Evolutionary conservation across 1,139 yeast species (phyloP), one percentile per base, ranked within the genome.

Genomic region (Dujonia santamariae): DNA sequence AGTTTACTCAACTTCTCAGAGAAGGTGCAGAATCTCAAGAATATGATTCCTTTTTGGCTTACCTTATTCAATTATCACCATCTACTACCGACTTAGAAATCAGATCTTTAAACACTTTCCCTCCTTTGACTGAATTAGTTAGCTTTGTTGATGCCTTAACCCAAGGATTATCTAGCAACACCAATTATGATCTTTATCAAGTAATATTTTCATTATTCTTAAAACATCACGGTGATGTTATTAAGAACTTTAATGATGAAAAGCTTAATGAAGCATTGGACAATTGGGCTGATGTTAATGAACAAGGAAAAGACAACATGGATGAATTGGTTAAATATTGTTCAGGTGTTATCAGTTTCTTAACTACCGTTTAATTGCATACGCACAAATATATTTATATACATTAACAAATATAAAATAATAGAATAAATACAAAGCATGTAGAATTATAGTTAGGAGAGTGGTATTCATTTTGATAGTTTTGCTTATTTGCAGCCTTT

Each of bases 61-160:
- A 67, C 48, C 56, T 92, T 31, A 67, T 80, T n/a, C 51, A 56
- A 2, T 72, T 87, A 34, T 69, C 96, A 0, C 96, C 97, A 9
- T 69, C 96, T 1, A 62, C 77, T 5, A 74, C 88, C 17, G 98
- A 92, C 54, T 61, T 92, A 39, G 98, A 94, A 57, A 78, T 92
- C 37, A 78, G 95, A 46, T 83, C 97, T 2, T 58, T 92, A 39
- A 76, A 80, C 46, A 62, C 86, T 1, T 67, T 70, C 48, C 75
- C 81, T 7, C 86, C 87, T 9, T 67, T 72, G 47, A 54, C 59
- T 3, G 97, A 92, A 60, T 60, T 88, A 51, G 54, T 73, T 0
- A 59, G 67, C 43, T 88, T 92, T 46, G 64, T 88, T 14, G 59
- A 66, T 15, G 90, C 95, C 0, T 54, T 92, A 45, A 66, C 75